These are phyloP conservation scores for Dendrostoma leiphaemia DNA, from an alignment of 2,329 filamentous ascomycete genomes.

Conservation along the genomic window DNA sequence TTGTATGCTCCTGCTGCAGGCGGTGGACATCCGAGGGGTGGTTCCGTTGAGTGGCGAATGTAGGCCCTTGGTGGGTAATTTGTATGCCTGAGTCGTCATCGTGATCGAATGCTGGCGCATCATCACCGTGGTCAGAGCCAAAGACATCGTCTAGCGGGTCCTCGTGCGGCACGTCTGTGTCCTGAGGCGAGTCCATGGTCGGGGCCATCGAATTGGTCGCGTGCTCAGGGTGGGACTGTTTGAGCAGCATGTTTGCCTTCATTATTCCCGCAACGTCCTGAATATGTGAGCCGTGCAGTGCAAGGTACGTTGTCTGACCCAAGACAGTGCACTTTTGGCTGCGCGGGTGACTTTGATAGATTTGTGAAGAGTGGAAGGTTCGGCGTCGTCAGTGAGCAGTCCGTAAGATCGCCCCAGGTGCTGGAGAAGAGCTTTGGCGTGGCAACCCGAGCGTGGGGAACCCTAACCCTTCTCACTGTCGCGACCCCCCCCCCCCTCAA, in stretches of 20 bases:
- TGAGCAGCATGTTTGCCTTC: conserved; percentile 13
- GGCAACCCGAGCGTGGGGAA: too few relatives aligned
- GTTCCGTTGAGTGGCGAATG: neutral
- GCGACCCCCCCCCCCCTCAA: too few relatives aligned
- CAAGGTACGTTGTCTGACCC: too few relatives aligned
- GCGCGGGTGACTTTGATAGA: too few relatives aligned
- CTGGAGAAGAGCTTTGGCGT: too few relatives aligned
- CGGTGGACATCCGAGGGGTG: conserved; percentile 67
- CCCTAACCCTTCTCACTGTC: too few relatives aligned
- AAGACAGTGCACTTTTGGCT: too few relatives aligned
- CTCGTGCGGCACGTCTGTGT: neutral
- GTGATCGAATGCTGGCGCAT: neutral
- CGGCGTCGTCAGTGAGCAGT: too few relatives aligned
- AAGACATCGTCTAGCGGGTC: conserved; percentile 19
- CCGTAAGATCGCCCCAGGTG: too few relatives aligned
- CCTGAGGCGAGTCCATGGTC: conserved; percentile 10
- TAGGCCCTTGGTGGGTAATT: neutral
- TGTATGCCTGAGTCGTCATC: neutral
- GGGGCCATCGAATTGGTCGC: conserved; percentile 8
- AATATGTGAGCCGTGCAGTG: too few relatives aligned
- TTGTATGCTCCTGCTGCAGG: conserved; percentile 74
- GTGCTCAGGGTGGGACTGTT: conserved; percentile 17
- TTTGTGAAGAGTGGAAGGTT: too few relatives aligned
- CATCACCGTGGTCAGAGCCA: conserved; percentile 9
- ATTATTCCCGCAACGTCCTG: neutral